phyloP scores from a whole-genome alignment of 1,284 basidiomycete genomes.

The Afroboletus lepidellus region DNA sequence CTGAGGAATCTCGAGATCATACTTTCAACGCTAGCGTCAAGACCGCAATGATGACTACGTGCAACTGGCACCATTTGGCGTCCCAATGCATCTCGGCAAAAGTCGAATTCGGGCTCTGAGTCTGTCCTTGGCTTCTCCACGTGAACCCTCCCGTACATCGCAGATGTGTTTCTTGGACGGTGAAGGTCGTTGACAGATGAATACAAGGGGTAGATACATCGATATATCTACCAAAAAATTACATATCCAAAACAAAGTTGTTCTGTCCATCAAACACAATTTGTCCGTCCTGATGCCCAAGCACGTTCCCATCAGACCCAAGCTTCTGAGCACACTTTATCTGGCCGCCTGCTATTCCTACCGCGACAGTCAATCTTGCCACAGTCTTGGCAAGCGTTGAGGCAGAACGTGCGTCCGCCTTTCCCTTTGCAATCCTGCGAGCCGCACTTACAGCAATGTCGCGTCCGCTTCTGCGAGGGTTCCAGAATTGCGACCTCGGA shows the following conservation, averaged over 20 bases:
- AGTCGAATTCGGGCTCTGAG: not conserved
- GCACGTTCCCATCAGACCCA: constrained; percentile 39
- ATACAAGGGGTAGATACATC: constrained; percentile 7
- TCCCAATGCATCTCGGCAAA: not conserved
- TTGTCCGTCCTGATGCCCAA: not conserved
- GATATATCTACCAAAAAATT: constrained; percentile 12
- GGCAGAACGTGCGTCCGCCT: constrained; percentile 66
- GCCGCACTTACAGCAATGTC: constrained; percentile 69
- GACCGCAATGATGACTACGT: not conserved
- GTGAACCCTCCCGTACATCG: not conserved
- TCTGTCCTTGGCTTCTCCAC: not conserved
- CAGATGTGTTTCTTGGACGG: no score
- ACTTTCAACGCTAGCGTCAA: not conserved
- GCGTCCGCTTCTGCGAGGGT: constrained; percentile 43
- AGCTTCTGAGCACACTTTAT: constrained; percentile 65
- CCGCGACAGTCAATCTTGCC: constrained; percentile 70
- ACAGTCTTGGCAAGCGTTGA: constrained; percentile 71
- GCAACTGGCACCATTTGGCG: not conserved
- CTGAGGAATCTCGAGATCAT: constrained; percentile 5
- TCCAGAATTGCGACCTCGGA: constrained; percentile 36
- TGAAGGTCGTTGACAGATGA: not conserved
- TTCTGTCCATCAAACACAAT: not conserved
- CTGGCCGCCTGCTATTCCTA: constrained; percentile 69
- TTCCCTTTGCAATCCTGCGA: constrained; percentile 76
- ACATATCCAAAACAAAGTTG: constrained; percentile 10